A percentile compares a stretch with the other conserved stretches of the same genome.
phyloP scores from a whole-genome alignment of 495 filamentous ascomycete genomes.

The Lophiotrema nucula region DNA sequence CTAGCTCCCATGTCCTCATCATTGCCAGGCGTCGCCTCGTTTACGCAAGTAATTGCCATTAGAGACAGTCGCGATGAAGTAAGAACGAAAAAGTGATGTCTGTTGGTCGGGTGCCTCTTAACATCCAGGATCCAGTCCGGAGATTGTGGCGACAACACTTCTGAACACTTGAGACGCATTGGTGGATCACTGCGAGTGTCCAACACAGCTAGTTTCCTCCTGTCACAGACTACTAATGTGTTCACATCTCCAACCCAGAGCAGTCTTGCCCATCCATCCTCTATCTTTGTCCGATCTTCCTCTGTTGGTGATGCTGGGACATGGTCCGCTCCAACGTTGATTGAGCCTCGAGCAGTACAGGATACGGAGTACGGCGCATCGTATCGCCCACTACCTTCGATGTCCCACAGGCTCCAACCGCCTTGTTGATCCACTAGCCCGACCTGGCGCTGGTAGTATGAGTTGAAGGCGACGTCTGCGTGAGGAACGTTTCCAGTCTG shows the following conservation, averaged over 20 bases:
- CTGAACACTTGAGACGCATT: conserved; percentile 16
- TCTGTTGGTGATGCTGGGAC: neutral
- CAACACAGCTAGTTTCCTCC: conserved; percentile 33
- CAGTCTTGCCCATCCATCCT: conserved; percentile 45
- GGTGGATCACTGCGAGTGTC: conserved; percentile 25
- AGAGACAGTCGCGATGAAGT: conserved; percentile 38
- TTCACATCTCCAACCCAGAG: conserved; percentile 39
- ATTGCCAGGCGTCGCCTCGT: neutral
- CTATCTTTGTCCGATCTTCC: no score
- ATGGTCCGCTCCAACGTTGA: neutral
- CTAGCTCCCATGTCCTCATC: conserved; percentile 30
- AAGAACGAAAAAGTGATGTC: conserved; percentile 36
- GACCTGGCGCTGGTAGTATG: conserved; percentile 66
- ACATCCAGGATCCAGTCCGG: conserved; percentile 41
- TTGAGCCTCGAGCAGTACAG: conserved; percentile 7
- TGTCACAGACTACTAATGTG: conserved; percentile 39
- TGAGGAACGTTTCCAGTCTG: conserved; percentile 60
- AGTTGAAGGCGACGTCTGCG: conserved; percentile 75
- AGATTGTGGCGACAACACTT: conserved; percentile 16
- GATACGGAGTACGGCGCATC: neutral
- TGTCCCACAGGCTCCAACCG: conserved; percentile 74
- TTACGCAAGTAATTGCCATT: conserved; percentile 20
- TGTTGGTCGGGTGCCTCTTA: conserved; percentile 25
- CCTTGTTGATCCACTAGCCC: conserved; percentile 71
- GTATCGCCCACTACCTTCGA: conserved; percentile 47